phyloP scores from a whole-genome alignment of 75 land plant species.

The Cunninghamia lanceolata region DNA sequence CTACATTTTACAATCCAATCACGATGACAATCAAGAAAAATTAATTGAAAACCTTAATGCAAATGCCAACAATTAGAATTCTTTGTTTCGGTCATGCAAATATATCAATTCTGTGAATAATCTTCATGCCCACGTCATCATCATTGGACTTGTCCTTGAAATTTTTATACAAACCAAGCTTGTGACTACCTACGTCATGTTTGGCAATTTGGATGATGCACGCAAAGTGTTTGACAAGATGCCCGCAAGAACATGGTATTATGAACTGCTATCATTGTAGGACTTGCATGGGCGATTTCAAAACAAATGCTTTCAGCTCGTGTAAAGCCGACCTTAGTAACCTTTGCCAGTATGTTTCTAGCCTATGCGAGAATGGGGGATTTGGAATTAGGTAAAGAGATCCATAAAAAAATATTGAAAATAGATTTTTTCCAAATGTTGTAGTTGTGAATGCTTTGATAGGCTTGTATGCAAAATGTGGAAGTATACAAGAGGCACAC shows the following conservation, averaged over 20 bases:
- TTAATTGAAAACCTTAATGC: no score
- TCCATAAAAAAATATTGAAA: no score
- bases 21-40: no score
- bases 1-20: no score
- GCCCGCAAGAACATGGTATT: no score
- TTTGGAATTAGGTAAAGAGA: no score
- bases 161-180: not conserved
- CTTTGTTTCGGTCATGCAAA: not conserved
- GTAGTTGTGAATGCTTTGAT: conserved; percentile 38
- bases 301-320: no score
- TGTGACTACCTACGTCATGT: not conserved
- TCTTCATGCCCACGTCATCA: not conserved
- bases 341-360: no score
- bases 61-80: conserved; percentile 22
- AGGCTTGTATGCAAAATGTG: conserved; percentile 65
- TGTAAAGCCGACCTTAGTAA: no score
- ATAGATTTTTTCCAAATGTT: conserved; percentile 27
- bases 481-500: conserved; percentile 32
- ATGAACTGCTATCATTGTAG: no score
- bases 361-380: no score
- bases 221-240: conserved; percentile 3
- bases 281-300: no score
- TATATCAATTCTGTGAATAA: not conserved
- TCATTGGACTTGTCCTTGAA: not conserved
- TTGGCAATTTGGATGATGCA: not conserved